Evolutionary conservation across 1,139 yeast species (phyloP).

Genomic region (Candida albicans): DNA sequence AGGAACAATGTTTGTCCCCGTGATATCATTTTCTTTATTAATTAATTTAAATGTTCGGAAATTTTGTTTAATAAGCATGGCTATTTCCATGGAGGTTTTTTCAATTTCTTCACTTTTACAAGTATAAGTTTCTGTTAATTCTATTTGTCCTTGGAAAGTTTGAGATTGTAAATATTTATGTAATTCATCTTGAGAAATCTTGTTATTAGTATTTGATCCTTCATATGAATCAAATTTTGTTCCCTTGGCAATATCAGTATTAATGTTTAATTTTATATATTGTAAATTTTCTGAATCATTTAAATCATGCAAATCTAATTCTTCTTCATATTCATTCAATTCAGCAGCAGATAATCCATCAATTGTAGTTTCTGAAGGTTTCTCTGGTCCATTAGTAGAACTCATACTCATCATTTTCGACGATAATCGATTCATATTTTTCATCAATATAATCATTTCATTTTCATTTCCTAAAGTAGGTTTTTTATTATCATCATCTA

Average conservation of each 20-base stretch:
- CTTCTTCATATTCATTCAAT: constrained; percentile 42
- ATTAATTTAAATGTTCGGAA: constrained; percentile 34
- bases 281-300: constrained; percentile 50
- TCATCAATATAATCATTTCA: constrained; percentile 70
- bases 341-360: constrained; percentile 28
- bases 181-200: constrained; percentile 19
- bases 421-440: constrained; percentile 86
- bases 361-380: constrained; percentile 11
- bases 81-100: constrained; percentile 51
- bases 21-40: constrained; percentile 10
- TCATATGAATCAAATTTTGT: constrained; percentile 11
- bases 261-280: constrained; percentile 60
- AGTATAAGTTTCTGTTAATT: constrained; percentile 43
- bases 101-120: constrained; percentile 40
- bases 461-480: constrained; percentile 26
- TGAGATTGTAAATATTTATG: constrained; percentile 27
- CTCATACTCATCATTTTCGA: constrained; percentile 72
- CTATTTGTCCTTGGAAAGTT: constrained; percentile 24
- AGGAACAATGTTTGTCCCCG: constrained; percentile 25
- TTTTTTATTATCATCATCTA: constrained; percentile 14
- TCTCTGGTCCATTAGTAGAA: constrained; percentile 11
- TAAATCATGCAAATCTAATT: constrained; percentile 63
- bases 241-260: constrained; percentile 21
- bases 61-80: constrained; percentile 54
- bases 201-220: constrained; percentile 2